Conservation (phyloP, 163 green algal genomes). For the Scenedesmus sp. region DNA sequence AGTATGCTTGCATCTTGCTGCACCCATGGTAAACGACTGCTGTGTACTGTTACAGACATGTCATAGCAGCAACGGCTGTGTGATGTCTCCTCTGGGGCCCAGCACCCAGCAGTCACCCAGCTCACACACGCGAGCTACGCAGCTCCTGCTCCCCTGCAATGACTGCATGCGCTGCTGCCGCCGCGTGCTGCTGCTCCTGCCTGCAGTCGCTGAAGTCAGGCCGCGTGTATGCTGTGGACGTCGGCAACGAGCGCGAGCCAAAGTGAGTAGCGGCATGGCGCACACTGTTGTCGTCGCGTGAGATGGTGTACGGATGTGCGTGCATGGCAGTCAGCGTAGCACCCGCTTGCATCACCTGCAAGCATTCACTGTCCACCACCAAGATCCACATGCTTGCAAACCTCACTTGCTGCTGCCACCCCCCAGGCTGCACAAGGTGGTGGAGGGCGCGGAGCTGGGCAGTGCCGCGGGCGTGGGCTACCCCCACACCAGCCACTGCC, state of each 20-base stretch:
- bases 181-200: slow-evolving; percentile 38
- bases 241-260: slow-evolving; percentile 11
- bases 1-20: too few species aligned
- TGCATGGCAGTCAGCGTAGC: neutral
- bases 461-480: slow-evolving; percentile 66
- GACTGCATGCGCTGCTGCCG: neutral
- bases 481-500: slow-evolving; percentile 86
- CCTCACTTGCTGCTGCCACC: slow-evolving; percentile 62
- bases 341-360: neutral
- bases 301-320: neutral
- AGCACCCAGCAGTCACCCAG: neutral
- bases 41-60: too few species aligned
- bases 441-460: slow-evolving; percentile 74
- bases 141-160: neutral
- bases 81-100: too few species aligned
- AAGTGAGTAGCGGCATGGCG: slow-evolving; percentile 29
- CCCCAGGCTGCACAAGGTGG: slow-evolving; percentile 72
- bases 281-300: neutral
- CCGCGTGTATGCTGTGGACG: slow-evolving; percentile 66
- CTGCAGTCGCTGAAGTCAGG: slow-evolving; percentile 67
- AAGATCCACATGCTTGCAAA: neutral
- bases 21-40: too few species aligned
- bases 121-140: neutral
- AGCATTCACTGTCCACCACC: neutral
- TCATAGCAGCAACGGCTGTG: too few species aligned